Percentiles rank a stretch among this genome's conserved stretches.
Evolutionary conservation across 176 grass and related monocot genomes (phyloP).

Genomic region (bread wheat (Triticum aestivum)): IWGSC_CS_RefSeq_v2.1 NC_057813.1:726102565-726103064

Average conservation of each 20-base stretch:
- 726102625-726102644: constrained; percentile 62
- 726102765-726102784: constrained; percentile 75
- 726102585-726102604: constrained; percentile 84
- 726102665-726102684: constrained; percentile 4
- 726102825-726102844: constrained; percentile 88
- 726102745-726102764: constrained; percentile 50
- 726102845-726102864: constrained; percentile 80
- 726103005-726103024: constrained; percentile 92
- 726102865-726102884: constrained; percentile 91
- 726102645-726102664: not conserved
- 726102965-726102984: constrained; percentile 75
- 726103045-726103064: constrained; percentile 81
- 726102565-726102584: constrained; percentile 93
- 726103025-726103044: constrained; percentile 74
- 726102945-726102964: constrained; percentile 84
- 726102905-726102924: constrained; percentile 74
- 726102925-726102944: constrained; percentile 78
- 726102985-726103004: constrained; percentile 86
- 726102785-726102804: constrained; percentile 83
- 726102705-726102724: not conserved
- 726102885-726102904: constrained; percentile 91
- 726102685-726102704: not conserved
- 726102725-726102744: not conserved
- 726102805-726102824: constrained; percentile 92
- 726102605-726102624: constrained; percentile 83